Conservation (phyloP, 1,284 basidiomycete species). For the Volvariella surrecta region DNA sequence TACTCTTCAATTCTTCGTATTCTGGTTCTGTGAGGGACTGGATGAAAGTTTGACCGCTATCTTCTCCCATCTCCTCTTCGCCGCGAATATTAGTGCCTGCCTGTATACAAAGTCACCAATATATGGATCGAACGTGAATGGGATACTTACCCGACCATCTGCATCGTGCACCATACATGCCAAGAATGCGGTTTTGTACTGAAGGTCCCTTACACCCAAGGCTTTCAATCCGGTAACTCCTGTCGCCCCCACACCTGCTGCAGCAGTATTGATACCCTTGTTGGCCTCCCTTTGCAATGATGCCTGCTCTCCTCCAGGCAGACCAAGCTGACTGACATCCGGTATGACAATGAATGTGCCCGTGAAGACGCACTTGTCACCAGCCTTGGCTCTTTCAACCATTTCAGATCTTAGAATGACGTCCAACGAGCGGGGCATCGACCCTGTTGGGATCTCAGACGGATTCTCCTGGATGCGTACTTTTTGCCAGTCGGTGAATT, state of each 20-base stretch:
- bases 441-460: conserved; percentile 97
- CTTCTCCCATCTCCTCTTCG: conserved; percentile 75
- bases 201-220: conserved; percentile 90
- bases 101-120: conserved; percentile 26
- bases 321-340: conserved; percentile 92
- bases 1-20: conserved; percentile 88
- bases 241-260: conserved; percentile 65
- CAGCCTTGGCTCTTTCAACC: conserved; percentile 96
- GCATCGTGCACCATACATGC: conserved; percentile 96
- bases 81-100: conserved; percentile 80
- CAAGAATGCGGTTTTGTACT: conserved; percentile 98
- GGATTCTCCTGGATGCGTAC: conserved; percentile 99
- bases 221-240: conserved; percentile 95
- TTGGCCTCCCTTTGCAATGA: conserved; percentile 86
- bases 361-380: conserved; percentile 97
- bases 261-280: conserved; percentile 49
- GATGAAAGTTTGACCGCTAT: conserved; percentile 74
- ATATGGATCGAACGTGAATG: conserved; percentile 4
- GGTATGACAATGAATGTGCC: conserved; percentile 98
- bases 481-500: conserved; percentile 99
- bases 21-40: conserved; percentile 88
- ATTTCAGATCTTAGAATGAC: conserved; percentile 94
- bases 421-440: conserved; percentile 95
- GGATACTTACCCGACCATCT: conserved; percentile 66
- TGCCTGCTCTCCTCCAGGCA: conserved; percentile 90